These are phyloP conservation scores for Mycena epipterygia DNA, from an alignment of 768 basidiomycete genomes.

Conservation along the genomic window DNA sequence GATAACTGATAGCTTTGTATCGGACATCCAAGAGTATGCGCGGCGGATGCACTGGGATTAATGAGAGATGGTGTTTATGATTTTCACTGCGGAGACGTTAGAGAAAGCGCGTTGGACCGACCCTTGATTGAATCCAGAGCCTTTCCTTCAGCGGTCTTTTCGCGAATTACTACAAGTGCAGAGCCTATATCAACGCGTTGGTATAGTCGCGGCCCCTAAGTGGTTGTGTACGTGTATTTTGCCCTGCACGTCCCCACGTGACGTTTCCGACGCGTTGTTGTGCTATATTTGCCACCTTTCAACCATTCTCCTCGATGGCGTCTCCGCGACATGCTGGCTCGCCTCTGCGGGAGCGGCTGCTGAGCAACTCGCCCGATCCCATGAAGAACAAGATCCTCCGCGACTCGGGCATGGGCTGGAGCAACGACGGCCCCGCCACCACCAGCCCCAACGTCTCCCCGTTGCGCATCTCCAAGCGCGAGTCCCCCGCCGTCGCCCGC, in stretches of 20 bases:
- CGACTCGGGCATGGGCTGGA: conserved; percentile 77
- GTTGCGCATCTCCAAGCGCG: conserved; percentile 82
- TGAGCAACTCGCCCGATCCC: conserved; percentile 73
- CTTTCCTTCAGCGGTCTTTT: no score
- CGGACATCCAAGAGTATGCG: conserved; percentile 83
- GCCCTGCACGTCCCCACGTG: no score
- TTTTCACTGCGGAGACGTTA: no score
- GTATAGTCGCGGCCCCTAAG: no score
- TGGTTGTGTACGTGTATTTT: no score
- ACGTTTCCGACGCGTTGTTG: neutral
- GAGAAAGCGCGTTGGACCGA: no score
- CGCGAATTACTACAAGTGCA: no score
- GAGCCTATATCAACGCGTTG: neutral
- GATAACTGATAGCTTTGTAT: conserved; percentile 78
- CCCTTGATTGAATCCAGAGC: no score
- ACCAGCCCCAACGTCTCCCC: conserved; percentile 67
- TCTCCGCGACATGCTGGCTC: conserved; percentile 40
- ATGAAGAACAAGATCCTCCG: conserved; percentile 74
- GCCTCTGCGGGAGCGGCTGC: conserved; percentile 70
- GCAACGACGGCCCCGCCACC: conserved; percentile 48
- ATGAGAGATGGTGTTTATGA: conserved; percentile 23
- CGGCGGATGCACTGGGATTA: conserved; percentile 84
- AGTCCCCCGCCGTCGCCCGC: conserved; percentile 69
- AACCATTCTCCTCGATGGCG: conserved; percentile 13
- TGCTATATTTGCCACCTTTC: neutral